Evolutionary conservation across 108 stramenopile genomes (phyloP).

Genomic region (Skeletonema marinoi): DNA sequence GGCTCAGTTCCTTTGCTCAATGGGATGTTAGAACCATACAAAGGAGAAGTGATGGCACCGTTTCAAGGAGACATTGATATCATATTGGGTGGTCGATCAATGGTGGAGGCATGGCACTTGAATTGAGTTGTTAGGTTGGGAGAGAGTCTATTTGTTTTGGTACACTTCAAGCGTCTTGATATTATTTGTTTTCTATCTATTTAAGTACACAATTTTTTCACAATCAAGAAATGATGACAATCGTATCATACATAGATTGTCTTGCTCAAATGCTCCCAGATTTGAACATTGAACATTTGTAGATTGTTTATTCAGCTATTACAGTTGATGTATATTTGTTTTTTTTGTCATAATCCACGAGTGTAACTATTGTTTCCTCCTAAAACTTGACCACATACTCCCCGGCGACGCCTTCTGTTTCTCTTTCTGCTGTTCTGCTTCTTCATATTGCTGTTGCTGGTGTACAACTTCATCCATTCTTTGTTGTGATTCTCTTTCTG

Average conservation of each 20-base stretch:
- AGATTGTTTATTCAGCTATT: too few relatives aligned
- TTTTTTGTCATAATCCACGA: neutral
- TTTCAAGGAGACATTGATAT: conserved; percentile 24
- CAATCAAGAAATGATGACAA: neutral
- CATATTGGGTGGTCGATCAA: neutral
- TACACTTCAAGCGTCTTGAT: neutral
- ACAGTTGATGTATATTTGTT: neutral
- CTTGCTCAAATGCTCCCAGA: too few relatives aligned
- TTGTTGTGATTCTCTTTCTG: conserved; percentile 21
- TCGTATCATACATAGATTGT: neutral
- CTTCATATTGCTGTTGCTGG: neutral
- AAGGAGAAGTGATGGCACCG: conserved; percentile 70
- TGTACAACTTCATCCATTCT: conserved; percentile 14
- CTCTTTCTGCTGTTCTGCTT: conserved; percentile 14
- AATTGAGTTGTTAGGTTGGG: neutral
- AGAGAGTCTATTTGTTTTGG: neutral
- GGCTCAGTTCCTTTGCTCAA: conserved; percentile 71
- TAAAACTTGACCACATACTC: conserved; percentile 52
- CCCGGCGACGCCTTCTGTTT: conserved; percentile 31
- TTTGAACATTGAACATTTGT: too few relatives aligned
- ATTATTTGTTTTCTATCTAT: neutral
- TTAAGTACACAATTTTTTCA: neutral
- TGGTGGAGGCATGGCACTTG: neutral
- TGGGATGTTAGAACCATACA: conserved; percentile 62
- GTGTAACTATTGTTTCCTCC: conserved; percentile 10